Evolutionary conservation across 2,329 filamentous ascomycete genomes (phyloP).

Genomic region (Scolecobasidium constrictum): DNA sequence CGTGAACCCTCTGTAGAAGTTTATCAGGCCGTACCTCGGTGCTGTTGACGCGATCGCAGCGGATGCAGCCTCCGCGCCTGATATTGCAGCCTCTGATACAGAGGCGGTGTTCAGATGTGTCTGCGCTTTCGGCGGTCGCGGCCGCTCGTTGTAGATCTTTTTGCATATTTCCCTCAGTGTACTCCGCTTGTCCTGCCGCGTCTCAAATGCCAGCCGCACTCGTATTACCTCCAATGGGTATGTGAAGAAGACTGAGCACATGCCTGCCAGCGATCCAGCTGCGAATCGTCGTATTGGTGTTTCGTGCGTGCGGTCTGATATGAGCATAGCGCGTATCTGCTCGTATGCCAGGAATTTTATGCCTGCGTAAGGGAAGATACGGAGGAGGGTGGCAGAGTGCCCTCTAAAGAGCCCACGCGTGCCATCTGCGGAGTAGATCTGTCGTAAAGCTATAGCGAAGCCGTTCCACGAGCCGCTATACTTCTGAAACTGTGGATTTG

Average conservation of each 20-base stretch:
- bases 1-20: conserved; percentile 92
- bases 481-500: conserved; percentile 86
- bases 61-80: conserved; percentile 27
- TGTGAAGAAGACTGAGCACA: conserved; percentile 89
- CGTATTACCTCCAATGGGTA: conserved; percentile 90
- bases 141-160: conserved; percentile 72
- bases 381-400: conserved; percentile 84
- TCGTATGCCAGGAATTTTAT: conserved; percentile 99
- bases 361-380: conserved; percentile 93
- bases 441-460: conserved; percentile 67
- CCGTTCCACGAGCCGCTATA: conserved; percentile 86
- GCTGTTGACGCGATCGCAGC: conserved; percentile 40
- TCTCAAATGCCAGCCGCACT: conserved; percentile 91
- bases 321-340: conserved; percentile 74
- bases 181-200: conserved; percentile 57
- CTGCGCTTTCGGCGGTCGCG: conserved; percentile 15
- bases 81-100: conserved; percentile 22
- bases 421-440: conserved; percentile 72
- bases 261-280: conserved; percentile 65
- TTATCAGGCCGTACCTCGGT: conserved; percentile 60
- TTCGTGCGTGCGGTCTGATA: conserved; percentile 61
- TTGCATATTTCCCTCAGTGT: conserved; percentile 67
- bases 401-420: conserved; percentile 73
- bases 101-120: conserved; percentile 12
- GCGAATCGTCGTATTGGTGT: conserved; percentile 67